A percentile compares a stretch with the other conserved stretches of the same genome.
These are phyloP conservation scores for Coemansia sp. DNA, from an alignment of 192 early-diverging fungal genomes.

Conservation along the genomic window DNA sequence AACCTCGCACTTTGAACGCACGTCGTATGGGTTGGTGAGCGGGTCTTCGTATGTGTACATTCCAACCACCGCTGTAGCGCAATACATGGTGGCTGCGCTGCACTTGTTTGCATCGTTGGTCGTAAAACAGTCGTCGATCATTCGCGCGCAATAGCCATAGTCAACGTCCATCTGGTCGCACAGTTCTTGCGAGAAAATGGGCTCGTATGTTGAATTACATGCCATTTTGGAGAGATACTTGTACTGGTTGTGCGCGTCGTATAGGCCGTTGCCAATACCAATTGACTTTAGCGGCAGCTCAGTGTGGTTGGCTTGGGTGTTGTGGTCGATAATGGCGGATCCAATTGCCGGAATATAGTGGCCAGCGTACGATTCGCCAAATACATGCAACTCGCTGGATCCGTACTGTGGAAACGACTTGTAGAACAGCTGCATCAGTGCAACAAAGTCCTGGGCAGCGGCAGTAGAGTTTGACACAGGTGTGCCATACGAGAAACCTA, in stretches of 20 bases:
- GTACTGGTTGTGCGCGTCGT: constrained; percentile 78
- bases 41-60: constrained; percentile 49
- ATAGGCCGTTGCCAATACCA: constrained; percentile 87
- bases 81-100: neutral
- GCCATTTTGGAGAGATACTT: constrained; percentile 74
- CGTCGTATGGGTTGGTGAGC: constrained; percentile 85
- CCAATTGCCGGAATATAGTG: constrained; percentile 92
- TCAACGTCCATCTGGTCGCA: constrained; percentile 65
- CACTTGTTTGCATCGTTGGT: neutral
- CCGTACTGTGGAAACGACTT: constrained; percentile 73
- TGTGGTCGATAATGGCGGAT: neutral
- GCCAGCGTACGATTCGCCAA: constrained; percentile 82
- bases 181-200: constrained; percentile 65
- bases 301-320: constrained; percentile 59
- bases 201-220: constrained; percentile 67
- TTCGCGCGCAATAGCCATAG: neutral
- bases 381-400: constrained; percentile 73
- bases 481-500: constrained; percentile 83
- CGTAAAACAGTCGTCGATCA: neutral
- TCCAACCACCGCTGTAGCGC: neutral
- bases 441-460: constrained; percentile 79
- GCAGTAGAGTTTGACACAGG: constrained; percentile 63
- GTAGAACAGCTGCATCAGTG: constrained; percentile 88
- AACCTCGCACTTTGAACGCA: constrained; percentile 80
- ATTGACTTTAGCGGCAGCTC: constrained; percentile 61